Conservation (phyloP, 768 basidiomycete genomes). For the Psilocybe azurescens region DNA sequence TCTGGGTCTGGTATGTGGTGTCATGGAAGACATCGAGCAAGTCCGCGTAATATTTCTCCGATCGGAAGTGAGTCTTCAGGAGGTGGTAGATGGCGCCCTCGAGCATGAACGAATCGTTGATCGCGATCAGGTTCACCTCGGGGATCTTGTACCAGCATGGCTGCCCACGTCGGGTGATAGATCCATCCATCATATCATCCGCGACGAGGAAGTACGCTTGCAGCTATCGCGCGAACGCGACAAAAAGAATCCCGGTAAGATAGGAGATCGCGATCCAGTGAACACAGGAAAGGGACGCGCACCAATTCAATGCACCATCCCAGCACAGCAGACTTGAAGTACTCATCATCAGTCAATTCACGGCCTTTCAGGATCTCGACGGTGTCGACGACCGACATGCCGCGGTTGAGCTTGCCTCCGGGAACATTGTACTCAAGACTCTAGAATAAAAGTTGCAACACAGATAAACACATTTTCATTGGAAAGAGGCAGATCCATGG, state of each 20-base stretch:
- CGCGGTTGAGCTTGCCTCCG: slow-evolving; percentile 94
- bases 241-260: background rate
- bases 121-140: slow-evolving; percentile 80
- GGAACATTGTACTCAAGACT: slow-evolving; percentile 95
- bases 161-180: slow-evolving; percentile 92
- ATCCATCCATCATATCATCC: slow-evolving; percentile 97
- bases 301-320: slow-evolving; percentile 98
- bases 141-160: slow-evolving; percentile 89
- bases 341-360: slow-evolving; percentile 78
- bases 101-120: slow-evolving; percentile 98
- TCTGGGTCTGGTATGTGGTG: slow-evolving; percentile 89
- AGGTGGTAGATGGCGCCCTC: slow-evolving; percentile 92
- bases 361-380: slow-evolving; percentile 85
- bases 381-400: slow-evolving; percentile 95
- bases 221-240: slow-evolving; percentile 52
- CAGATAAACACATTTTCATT: background rate
- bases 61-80: slow-evolving; percentile 85
- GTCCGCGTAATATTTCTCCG: slow-evolving; percentile 84
- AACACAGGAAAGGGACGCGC: slow-evolving; percentile 34
- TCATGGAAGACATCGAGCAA: slow-evolving; percentile 93
- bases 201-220: slow-evolving; percentile 98
- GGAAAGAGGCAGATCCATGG: too few species aligned
- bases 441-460: slow-evolving; percentile 39
- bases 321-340: slow-evolving; percentile 84
- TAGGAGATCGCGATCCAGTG: background rate